Evolutionary conservation across 306 rosid genomes (phyloP).

Genomic region (Potentilla sterilis): DNA sequence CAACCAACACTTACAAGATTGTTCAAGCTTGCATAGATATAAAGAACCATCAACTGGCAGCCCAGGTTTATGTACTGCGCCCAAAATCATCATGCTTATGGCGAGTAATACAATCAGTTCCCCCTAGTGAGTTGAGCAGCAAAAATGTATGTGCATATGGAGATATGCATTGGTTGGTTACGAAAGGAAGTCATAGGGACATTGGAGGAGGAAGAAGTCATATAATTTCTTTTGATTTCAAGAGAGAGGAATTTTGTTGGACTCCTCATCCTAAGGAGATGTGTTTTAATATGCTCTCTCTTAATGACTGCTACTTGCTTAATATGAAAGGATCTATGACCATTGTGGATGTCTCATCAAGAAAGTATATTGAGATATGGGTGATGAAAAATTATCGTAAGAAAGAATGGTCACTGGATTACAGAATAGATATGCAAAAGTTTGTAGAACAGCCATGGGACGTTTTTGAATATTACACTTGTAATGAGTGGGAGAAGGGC

Average conservation of each 20-base stretch:
- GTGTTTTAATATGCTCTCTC: not conserved
- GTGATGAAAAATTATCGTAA: not conserved
- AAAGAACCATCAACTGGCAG: not conserved
- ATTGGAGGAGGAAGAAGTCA: not conserved
- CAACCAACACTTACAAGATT: not conserved
- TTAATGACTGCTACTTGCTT: not conserved
- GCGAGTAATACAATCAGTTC: not conserved
- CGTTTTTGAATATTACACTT: not conserved
- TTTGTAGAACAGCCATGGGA: not conserved
- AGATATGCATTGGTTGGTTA: not conserved
- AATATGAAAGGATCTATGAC: not conserved
- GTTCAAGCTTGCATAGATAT: not conserved
- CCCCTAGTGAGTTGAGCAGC: not conserved
- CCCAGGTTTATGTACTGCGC: not conserved
- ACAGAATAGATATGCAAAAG: not conserved
- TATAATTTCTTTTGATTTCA: slow-evolving; percentile 4
- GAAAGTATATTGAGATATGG: not conserved
- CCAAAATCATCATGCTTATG: not conserved
- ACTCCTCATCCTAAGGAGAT: not conserved
- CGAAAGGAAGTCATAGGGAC: not conserved
- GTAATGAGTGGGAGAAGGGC: slow-evolving; percentile 1
- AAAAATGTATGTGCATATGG: not conserved
- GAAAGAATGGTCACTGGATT: not conserved
- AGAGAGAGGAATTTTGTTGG: not conserved
- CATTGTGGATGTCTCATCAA: not conserved